These are phyloP conservation scores for Fusarium sp. DNA, from an alignment of 2,329 filamentous ascomycete species.

Conservation along the genomic window DNA sequence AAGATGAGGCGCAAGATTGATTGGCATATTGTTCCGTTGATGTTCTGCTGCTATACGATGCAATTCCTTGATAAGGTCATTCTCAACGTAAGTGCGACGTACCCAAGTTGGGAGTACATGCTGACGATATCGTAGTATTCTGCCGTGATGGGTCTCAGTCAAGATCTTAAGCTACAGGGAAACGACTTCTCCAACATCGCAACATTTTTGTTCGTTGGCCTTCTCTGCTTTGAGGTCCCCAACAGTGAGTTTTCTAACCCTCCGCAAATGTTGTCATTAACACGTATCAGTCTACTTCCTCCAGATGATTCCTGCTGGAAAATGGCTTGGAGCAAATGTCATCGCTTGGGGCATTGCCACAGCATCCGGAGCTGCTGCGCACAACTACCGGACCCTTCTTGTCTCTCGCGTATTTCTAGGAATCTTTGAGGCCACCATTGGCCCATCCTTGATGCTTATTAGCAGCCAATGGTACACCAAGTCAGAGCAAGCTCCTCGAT, in stretches of 20 bases:
- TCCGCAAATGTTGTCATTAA: not conserved
- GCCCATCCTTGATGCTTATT: conserved; percentile 71
- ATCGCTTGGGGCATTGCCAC: conserved; percentile 70
- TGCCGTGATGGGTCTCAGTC: conserved; percentile 72
- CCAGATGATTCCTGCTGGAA: conserved; percentile 70
- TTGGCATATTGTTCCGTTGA: conserved; percentile 70
- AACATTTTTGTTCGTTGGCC: conserved; percentile 73
- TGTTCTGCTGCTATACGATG: conserved; percentile 73
- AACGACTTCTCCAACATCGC: conserved; percentile 74
- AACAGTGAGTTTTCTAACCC: conserved; percentile 59
- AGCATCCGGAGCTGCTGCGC: conserved; percentile 65
- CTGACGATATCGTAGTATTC: conserved; percentile 64
- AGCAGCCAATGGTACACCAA: conserved; percentile 74
- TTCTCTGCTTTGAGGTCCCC: conserved; percentile 70
- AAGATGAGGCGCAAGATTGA: conserved; percentile 68
- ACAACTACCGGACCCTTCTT: conserved; percentile 66
- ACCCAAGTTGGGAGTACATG: not conserved
- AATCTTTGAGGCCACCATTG: conserved; percentile 71
- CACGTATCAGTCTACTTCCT: conserved; percentile 64
- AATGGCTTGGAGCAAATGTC: conserved; percentile 71
- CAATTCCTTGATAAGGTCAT: conserved; percentile 75
- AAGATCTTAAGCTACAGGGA: conserved; percentile 65
- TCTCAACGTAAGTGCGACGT: conserved; percentile 64
- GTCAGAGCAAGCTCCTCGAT: conserved; percentile 69
- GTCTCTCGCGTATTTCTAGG: conserved; percentile 70